Evolutionary conservation across 768 basidiomycete species (phyloP), one percentile per base, ranked within the genome.

Genomic region (Gloeophyllum trabeum): DNA sequence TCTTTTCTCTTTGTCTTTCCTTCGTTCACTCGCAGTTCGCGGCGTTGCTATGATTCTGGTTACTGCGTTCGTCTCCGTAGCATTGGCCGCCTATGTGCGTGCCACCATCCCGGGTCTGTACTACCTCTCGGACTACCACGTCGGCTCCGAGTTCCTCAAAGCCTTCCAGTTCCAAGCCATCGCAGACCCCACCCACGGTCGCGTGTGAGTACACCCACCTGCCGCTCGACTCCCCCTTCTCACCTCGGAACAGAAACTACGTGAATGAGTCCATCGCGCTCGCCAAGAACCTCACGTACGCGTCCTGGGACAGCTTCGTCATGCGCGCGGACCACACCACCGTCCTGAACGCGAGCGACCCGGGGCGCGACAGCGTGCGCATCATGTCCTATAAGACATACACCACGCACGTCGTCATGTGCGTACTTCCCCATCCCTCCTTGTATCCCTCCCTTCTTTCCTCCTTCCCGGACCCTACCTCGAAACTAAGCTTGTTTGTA

Each of bases 311-410:
- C 28, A 57, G 51, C 3, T 64, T 64, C 40, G 48, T 63, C 26
- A 50, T 65, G 51, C 64, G 63, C 3, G 61, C 62, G n/a, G 65
- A 65, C 35, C 51, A 62, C 41, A 62, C 54, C 0, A 56, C 56
- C 5, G 45, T 53, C 6, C 54, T 66, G 30, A 41, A 50, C 2
- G 1, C 59, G 4, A 54, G 20, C 16, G 53, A 54, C 5, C 56
- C 57, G 1, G 63, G 63, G 32, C 52, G 65, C n/a, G 58, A 66
- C 42, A 65, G 63, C 6, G 55, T 66, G 41, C 50, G 63, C 13
- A 63, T 65, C 23, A 49, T 49, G 40, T 50, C 55, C 1, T 54
- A 56, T 18, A 49, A 52, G 12, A 48, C 56, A 21, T 66, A 60
- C 40, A 55, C 53, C 12, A 56, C 57, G 12, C 59, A 65, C 18